A percentile compares a stretch with the other conserved stretches of the same genome.
Conservation (phyloP, 331 rosid species). For the Rhamnella rubrinervis region DNA sequence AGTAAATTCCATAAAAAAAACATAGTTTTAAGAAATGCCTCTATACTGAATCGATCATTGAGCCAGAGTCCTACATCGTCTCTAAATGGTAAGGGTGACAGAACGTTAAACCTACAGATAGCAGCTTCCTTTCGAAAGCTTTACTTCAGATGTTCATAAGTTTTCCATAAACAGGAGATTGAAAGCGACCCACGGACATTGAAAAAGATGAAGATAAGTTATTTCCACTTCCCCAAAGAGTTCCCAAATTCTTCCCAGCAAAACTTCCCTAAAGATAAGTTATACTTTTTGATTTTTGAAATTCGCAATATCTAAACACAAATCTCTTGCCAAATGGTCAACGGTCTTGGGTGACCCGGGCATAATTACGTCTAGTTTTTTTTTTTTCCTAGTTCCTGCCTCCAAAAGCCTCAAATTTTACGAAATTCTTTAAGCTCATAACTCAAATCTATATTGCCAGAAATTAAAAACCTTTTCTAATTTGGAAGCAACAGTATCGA, state of each 20-base stretch:
- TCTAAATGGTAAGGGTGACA: too few relatives aligned
- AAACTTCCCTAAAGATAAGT: too few relatives aligned
- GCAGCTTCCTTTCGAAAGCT: too few relatives aligned
- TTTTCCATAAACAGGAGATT: background rate
- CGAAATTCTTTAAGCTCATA: background rate
- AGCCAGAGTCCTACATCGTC: too few relatives aligned
- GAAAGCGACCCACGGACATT: background rate
- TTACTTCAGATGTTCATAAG: too few relatives aligned
- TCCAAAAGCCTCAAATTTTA: background rate
- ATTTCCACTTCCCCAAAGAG: background rate
- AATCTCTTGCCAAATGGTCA: background rate
- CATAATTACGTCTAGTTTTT: too few relatives aligned
- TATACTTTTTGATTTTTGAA: too few relatives aligned
- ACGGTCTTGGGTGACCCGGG: too few relatives aligned
- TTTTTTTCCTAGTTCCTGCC: background rate
- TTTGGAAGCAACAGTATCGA: background rate
- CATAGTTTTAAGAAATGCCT: too few relatives aligned
- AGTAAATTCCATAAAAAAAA: too few relatives aligned
- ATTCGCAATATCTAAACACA: background rate
- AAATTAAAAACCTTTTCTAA: background rate
- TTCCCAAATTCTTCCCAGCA: background rate
- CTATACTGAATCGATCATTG: too few relatives aligned
- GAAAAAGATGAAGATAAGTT: background rate
- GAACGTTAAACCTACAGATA: too few relatives aligned
- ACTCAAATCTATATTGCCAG: background rate